A percentile compares a stretch with the other conserved stretches of the same genome.
phyloP scores from a whole-genome alignment of 78 protist genomes.

The Neovahlkampfia damariscottae region DNA sequence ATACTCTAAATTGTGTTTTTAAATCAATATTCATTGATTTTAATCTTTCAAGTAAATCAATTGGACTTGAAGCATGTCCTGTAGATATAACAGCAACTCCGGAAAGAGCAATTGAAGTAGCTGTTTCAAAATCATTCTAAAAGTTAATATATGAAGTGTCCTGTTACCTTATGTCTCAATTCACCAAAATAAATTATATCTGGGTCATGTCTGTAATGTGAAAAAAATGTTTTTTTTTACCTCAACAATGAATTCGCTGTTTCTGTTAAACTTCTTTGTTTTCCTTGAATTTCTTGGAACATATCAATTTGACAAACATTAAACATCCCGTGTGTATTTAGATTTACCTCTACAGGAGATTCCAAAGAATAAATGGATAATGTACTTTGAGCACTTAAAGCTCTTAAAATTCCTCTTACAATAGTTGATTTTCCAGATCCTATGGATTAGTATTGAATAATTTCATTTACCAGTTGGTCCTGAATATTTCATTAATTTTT shows the following conservation, averaged over 20 bases:
- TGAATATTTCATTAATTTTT: background rate
- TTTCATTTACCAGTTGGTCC: background rate
- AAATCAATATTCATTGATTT: conserved; percentile 1
- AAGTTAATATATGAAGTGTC: too few relatives aligned
- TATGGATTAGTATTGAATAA: background rate
- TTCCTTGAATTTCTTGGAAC: background rate
- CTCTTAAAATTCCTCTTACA: background rate
- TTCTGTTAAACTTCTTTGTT: background rate
- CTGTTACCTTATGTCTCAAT: background rate
- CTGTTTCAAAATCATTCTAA: conserved; percentile 16
- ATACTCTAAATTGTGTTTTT: conserved; percentile 5
- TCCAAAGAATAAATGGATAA: conserved; percentile 2
- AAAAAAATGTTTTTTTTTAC: too few relatives aligned
- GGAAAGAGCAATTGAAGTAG: conserved; percentile 4
- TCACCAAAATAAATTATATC: conserved; percentile 9
- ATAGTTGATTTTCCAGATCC: conserved; percentile 9
- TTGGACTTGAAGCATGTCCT: conserved; percentile 3
- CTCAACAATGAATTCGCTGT: background rate
- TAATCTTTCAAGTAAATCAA: background rate
- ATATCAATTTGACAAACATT: conserved; percentile 1
- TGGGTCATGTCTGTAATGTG: conserved; percentile 8
- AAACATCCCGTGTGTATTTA: background rate
- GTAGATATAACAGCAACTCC: conserved; percentile 10
- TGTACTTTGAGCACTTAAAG: background rate
- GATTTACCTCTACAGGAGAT: conserved; percentile 1